Percentiles rank a stretch among this genome's conserved stretches.
These are phyloP conservation scores for Chaetomium tenue DNA, from an alignment of 495 filamentous ascomycete species.

Conservation along the genomic window DNA sequence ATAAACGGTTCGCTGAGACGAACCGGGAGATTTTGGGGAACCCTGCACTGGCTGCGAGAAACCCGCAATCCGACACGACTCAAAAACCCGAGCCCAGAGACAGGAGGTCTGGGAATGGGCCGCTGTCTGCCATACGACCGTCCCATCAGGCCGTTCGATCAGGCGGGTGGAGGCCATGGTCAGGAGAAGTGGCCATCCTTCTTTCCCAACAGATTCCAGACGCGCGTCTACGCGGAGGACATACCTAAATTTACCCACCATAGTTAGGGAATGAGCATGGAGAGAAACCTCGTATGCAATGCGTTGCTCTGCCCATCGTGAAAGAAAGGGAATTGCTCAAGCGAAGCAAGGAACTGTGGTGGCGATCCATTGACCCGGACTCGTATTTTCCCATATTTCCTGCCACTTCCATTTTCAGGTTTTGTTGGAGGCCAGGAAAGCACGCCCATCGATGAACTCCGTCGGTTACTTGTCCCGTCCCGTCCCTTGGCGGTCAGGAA, in stretches of 20 bases:
- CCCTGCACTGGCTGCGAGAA: slow-evolving; percentile 6
- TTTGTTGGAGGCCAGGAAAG: slow-evolving; percentile 4
- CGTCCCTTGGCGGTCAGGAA: slow-evolving; percentile 10
- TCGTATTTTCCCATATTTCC: background rate
- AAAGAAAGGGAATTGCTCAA: background rate
- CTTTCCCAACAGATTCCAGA: slow-evolving; percentile 7
- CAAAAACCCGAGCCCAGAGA: too few species aligned
- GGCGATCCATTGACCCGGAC: background rate
- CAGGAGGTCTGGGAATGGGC: slow-evolving; percentile 16
- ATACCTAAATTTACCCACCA: too few species aligned
- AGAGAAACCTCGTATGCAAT: background rate
- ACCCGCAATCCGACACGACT: background rate
- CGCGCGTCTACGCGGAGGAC: slow-evolving; percentile 12
- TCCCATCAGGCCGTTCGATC: slow-evolving; percentile 16
- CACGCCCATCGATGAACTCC: slow-evolving; percentile 13
- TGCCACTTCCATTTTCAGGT: slow-evolving; percentile 9
- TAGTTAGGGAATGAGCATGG: background rate
- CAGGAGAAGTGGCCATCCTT: background rate
- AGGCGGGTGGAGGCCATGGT: slow-evolving; percentile 8
- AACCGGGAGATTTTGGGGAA: slow-evolving; percentile 10
- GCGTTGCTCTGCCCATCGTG: background rate
- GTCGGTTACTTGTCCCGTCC: slow-evolving; percentile 21
- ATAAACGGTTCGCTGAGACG: slow-evolving; percentile 12
- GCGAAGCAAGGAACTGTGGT: background rate
- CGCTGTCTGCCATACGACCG: slow-evolving; percentile 15